These are phyloP conservation scores for Cercospora sp. DNA, from an alignment of 2,329 filamentous ascomycete genomes.

Conservation along the genomic window DNA sequence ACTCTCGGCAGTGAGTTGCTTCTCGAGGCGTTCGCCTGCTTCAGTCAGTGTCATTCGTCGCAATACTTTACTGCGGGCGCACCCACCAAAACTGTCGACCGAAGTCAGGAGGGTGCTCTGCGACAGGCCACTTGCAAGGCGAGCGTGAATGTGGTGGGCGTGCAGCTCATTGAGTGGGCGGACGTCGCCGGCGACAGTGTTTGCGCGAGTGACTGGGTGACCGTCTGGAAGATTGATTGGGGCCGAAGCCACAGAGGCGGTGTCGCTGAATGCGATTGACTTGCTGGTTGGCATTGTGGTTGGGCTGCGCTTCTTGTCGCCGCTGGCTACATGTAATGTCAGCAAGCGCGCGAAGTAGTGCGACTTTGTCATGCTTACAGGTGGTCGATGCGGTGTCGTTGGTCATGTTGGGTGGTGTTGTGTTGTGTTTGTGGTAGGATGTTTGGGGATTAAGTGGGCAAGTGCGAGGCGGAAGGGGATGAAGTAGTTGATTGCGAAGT, in stretches of 20 bases:
- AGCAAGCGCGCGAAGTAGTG: neutral
- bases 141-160: constrained; percentile 6
- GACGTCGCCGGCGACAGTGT: constrained; percentile 20
- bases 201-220: constrained; percentile 18
- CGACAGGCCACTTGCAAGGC: constrained; percentile 1
- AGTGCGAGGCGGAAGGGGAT: constrained; percentile 4
- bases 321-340: neutral
- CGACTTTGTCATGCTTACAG: constrained; percentile 8
- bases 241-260: constrained; percentile 4
- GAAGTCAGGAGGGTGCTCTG: neutral
- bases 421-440: constrained; percentile 7
- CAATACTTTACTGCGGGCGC: neutral
- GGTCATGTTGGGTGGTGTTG: constrained; percentile 15
- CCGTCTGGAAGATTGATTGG: constrained; percentile 14
- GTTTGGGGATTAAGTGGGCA: constrained; percentile 8
- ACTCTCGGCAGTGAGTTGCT: neutral
- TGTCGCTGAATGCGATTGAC: constrained; percentile 16
- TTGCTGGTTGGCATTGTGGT: constrained; percentile 13
- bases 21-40: neutral
- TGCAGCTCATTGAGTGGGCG: constrained; percentile 5
- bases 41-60: constrained; percentile 8
- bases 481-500: neutral
- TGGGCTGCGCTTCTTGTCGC: neutral
- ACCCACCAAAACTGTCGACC: neutral
- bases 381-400: constrained; percentile 3